These are phyloP conservation scores for Penicillium mononematosum DNA, from an alignment of 495 filamentous ascomycete genomes.

Conservation along the genomic window DNA sequence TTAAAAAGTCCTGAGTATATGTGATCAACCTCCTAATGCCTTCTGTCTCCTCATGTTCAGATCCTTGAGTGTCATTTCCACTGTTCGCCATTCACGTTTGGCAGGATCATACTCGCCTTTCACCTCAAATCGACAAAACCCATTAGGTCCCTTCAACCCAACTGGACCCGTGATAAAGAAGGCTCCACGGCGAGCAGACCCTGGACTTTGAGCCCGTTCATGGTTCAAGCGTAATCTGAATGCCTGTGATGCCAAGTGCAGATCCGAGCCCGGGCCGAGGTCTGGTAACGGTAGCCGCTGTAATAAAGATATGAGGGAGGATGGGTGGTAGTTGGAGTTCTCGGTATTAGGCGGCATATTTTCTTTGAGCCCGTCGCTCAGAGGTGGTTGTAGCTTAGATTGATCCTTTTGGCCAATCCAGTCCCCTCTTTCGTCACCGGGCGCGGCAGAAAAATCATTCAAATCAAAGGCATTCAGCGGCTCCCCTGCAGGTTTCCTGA, in stretches of 20 bases:
- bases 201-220: conserved; percentile 20
- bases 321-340: conserved; percentile 32
- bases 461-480: conserved; percentile 17
- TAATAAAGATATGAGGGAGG: conserved; percentile 36
- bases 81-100: conserved; percentile 36
- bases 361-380: conserved; percentile 18
- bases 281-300: conserved; percentile 40
- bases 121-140: conserved; percentile 57
- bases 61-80: conserved; percentile 40
- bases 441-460: conserved; percentile 13
- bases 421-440: conserved; percentile 20
- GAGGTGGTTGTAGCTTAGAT: conserved; percentile 24
- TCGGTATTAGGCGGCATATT: conserved; percentile 17
- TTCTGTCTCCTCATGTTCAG: conserved; percentile 30
- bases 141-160: conserved; percentile 58
- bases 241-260: conserved; percentile 43
- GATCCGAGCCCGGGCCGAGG: conserved; percentile 39
- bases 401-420: conserved; percentile 26
- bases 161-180: conserved; percentile 66
- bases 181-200: conserved; percentile 58
- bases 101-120: conserved; percentile 59
- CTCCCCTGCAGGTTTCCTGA: conserved; percentile 23
- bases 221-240: conserved; percentile 55
- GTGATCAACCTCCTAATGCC: conserved; percentile 23
- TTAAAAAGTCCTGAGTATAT: background rate